A percentile compares a stretch with the other conserved stretches of the same genome.
Conservation (phyloP, 352 stramenopile genomes). For the Phytophthora pini region DNA sequence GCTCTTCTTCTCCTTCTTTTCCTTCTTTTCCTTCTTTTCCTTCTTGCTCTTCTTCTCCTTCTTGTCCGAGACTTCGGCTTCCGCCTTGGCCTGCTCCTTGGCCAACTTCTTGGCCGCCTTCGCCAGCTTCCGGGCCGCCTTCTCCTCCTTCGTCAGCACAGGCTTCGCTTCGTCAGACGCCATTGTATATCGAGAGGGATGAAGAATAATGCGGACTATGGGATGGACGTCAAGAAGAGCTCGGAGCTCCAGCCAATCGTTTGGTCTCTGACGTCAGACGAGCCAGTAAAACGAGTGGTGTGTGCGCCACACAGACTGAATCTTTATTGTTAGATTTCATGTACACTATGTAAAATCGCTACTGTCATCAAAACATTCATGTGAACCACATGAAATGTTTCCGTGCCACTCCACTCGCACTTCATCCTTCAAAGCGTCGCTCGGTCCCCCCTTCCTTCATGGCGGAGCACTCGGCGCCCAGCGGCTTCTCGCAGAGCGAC, state of each 20-base stretch:
- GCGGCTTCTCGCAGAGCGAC: constrained; percentile 24
- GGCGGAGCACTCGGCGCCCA: constrained; percentile 26
- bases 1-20: constrained; percentile 78
- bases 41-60: constrained; percentile 49
- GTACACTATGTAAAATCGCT: no score
- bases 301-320: constrained; percentile 19
- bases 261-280: neutral
- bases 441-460: constrained; percentile 9
- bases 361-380: no score
- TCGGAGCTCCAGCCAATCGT: constrained; percentile 27
- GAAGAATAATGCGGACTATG: neutral
- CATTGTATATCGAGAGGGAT: constrained; percentile 28
- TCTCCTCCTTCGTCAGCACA: constrained; percentile 67
- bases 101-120: constrained; percentile 64
- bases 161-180: constrained; percentile 43
- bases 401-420: no score
- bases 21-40: constrained; percentile 65
- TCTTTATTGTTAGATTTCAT: neutral
- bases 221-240: constrained; percentile 8
- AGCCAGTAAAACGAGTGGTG: constrained; percentile 24
- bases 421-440: constrained; percentile 19
- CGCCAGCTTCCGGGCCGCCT: constrained; percentile 61
- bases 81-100: constrained; percentile 37
- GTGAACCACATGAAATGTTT: no score
- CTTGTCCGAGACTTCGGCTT: constrained; percentile 37